Conservation (phyloP, 495 filamentous ascomycete species). For the Xanthoparmelia taractica region DNA sequence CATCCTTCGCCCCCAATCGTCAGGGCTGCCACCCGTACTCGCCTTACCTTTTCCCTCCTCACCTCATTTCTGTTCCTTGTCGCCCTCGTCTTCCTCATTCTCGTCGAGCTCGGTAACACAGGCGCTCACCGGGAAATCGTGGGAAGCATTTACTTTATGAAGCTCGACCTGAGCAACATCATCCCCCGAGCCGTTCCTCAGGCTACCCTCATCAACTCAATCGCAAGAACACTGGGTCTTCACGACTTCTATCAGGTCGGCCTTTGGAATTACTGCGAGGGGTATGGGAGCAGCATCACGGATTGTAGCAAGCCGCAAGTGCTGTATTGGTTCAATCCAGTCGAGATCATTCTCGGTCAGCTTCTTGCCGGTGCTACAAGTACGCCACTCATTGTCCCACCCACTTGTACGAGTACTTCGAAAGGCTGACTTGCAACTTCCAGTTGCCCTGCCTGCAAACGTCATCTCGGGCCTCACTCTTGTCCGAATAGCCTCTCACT, state of each 20-base stretch:
- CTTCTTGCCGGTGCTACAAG: slow-evolving; percentile 72
- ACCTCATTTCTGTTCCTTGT: slow-evolving; percentile 64
- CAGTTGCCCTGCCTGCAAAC: slow-evolving; percentile 68
- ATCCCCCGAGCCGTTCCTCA: slow-evolving; percentile 70
- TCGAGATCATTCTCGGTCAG: slow-evolving; percentile 67
- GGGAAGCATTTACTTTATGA: slow-evolving; percentile 69
- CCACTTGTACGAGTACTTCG: background rate
- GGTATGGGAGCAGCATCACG: slow-evolving; percentile 68
- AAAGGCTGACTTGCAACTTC: slow-evolving; percentile 20
- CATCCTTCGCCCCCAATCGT: slow-evolving; percentile 27
- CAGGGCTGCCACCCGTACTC: slow-evolving; percentile 49
- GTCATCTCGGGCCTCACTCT: slow-evolving; percentile 65
- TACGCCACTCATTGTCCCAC: slow-evolving; percentile 33
- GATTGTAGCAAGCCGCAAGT: slow-evolving; percentile 57
- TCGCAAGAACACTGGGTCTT: slow-evolving; percentile 79
- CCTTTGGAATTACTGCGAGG: slow-evolving; percentile 84
- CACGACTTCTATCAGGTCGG: slow-evolving; percentile 94
- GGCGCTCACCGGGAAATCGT: slow-evolving; percentile 47
- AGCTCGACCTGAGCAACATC: slow-evolving; percentile 74
- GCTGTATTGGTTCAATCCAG: slow-evolving; percentile 87
- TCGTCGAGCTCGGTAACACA: slow-evolving; percentile 70
- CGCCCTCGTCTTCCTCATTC: slow-evolving; percentile 65
- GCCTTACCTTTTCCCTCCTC: slow-evolving; percentile 47
- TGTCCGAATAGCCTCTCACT: slow-evolving; percentile 67
- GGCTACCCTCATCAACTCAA: slow-evolving; percentile 70